phyloP scores from a whole-genome alignment of 768 basidiomycete genomes.

The Mycena kentingensis region DNA sequence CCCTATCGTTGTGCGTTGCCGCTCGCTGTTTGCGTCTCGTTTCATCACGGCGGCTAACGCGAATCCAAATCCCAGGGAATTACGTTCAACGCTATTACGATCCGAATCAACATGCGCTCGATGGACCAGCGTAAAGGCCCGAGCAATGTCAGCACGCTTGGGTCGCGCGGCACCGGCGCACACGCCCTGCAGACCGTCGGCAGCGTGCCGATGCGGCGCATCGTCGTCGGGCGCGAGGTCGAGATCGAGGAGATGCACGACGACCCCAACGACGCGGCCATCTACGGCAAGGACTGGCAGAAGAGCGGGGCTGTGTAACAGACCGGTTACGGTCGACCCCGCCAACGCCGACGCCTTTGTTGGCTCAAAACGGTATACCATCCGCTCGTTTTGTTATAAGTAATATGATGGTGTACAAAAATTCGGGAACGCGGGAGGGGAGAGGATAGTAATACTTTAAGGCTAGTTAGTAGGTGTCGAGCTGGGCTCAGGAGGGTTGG shows the following conservation, averaged over 20 bases:
- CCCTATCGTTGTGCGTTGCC: slow-evolving; percentile 15
- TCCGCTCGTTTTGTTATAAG: no score
- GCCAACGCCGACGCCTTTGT: no score
- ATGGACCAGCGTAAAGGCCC: neutral
- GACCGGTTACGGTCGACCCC: neutral
- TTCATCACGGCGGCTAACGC: neutral
- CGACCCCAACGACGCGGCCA: neutral
- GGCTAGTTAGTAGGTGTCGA: no score
- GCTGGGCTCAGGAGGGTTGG: no score
- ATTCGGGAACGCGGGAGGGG: no score
- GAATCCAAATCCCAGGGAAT: slow-evolving; percentile 14
- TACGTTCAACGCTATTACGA: slow-evolving; percentile 16
- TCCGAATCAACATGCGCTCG: slow-evolving; percentile 11
- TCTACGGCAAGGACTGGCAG: no score
- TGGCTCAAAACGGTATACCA: no score
- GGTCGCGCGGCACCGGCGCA: neutral
- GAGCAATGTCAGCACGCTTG: neutral
- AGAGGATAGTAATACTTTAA: no score
- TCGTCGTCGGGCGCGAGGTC: neutral
- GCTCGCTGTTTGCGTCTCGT: neutral
- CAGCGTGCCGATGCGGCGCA: neutral
- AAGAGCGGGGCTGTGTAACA: neutral
- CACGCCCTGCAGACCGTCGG: slow-evolving; percentile 1
- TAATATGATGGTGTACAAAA: no score
- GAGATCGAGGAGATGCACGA: neutral